phyloP scores from a whole-genome alignment of 1,284 basidiomycete species.

The Trametes versicolor region DNA sequence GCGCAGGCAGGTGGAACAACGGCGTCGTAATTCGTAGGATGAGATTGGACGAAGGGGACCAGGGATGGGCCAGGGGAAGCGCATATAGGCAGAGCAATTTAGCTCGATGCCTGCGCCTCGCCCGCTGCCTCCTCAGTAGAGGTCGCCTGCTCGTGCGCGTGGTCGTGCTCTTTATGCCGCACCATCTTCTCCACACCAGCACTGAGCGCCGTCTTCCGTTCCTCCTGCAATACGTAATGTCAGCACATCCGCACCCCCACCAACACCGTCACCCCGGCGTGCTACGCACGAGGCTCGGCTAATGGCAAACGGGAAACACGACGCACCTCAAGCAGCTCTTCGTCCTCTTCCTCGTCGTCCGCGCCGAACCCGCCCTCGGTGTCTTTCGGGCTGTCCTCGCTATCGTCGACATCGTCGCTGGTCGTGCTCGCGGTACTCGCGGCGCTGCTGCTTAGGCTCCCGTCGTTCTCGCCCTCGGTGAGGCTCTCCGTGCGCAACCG shows the following conservation, averaged over 20 bases:
- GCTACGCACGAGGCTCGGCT: slow-evolving; percentile 16
- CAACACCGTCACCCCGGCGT: slow-evolving; percentile 12
- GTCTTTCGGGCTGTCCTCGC: slow-evolving; percentile 32
- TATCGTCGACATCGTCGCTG: slow-evolving; percentile 32
- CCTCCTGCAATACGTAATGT: slow-evolving; percentile 21
- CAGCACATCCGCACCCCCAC: slow-evolving; percentile 4
- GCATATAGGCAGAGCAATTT: slow-evolving; percentile 17
- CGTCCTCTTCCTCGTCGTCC: slow-evolving; percentile 31
- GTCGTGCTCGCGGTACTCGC: slow-evolving; percentile 24
- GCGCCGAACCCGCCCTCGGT: slow-evolving; percentile 20
- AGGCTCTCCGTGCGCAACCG: slow-evolving; percentile 21
- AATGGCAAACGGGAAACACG: slow-evolving; percentile 4
- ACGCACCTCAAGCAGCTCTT: slow-evolving; percentile 29
- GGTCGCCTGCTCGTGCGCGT: slow-evolving; percentile 14
- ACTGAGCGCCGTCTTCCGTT: slow-evolving; percentile 55
- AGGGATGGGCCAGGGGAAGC: not conserved
- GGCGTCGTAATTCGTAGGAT: not conserved
- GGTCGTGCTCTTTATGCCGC: slow-evolving; percentile 53
- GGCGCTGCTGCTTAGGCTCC: slow-evolving; percentile 26
- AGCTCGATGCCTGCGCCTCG: slow-evolving; percentile 24
- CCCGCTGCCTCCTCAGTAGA: slow-evolving; percentile 12
- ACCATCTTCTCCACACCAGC: slow-evolving; percentile 80
- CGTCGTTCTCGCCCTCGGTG: slow-evolving; percentile 24
- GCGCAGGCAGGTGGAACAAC: no score
- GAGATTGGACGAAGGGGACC: slow-evolving; percentile 1